These are phyloP conservation scores for Calonectria honghensis DNA, from an alignment of 2,329 filamentous ascomycete species.

Conservation along the genomic window DNA sequence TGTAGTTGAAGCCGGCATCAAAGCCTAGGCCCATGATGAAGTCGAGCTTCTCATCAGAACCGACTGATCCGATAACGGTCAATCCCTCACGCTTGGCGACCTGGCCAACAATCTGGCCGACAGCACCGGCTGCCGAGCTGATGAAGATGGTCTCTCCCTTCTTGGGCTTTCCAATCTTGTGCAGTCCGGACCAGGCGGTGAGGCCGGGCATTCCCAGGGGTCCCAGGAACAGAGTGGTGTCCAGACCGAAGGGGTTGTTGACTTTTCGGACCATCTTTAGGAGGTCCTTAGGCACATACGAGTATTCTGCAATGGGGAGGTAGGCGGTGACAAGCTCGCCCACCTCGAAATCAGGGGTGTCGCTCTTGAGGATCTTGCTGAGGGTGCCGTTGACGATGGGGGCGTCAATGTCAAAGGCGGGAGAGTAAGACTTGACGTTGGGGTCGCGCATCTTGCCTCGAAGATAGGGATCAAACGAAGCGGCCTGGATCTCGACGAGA, in stretches of 20 bases:
- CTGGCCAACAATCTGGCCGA: slow-evolving; percentile 89
- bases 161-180: slow-evolving; percentile 78
- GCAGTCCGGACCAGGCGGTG: slow-evolving; percentile 82
- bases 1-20: slow-evolving; percentile 87
- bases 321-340: slow-evolving; percentile 80
- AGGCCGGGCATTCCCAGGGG: slow-evolving; percentile 78
- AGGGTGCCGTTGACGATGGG: slow-evolving; percentile 80
- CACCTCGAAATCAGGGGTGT: slow-evolving; percentile 75
- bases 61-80: slow-evolving; percentile 86
- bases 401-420: slow-evolving; percentile 73
- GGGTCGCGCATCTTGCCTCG: slow-evolving; percentile 85
- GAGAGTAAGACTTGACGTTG: slow-evolving; percentile 75
- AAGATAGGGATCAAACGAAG: slow-evolving; percentile 90
- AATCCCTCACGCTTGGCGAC: slow-evolving; percentile 88
- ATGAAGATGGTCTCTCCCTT: slow-evolving; percentile 87
- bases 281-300: slow-evolving; percentile 67
- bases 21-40: slow-evolving; percentile 75
- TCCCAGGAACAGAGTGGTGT: slow-evolving; percentile 81
- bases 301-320: slow-evolving; percentile 82
- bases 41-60: slow-evolving; percentile 85
- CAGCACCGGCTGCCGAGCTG: slow-evolving; percentile 85
- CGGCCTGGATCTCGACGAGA: slow-evolving; percentile 81
- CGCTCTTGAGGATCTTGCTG: slow-evolving; percentile 82
- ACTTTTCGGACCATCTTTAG: slow-evolving; percentile 71
- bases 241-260: slow-evolving; percentile 81